Base-by-base conservation (phyloP, 2,329 filamentous ascomycete genomes). In the Verticillium tricorpus region DNA sequence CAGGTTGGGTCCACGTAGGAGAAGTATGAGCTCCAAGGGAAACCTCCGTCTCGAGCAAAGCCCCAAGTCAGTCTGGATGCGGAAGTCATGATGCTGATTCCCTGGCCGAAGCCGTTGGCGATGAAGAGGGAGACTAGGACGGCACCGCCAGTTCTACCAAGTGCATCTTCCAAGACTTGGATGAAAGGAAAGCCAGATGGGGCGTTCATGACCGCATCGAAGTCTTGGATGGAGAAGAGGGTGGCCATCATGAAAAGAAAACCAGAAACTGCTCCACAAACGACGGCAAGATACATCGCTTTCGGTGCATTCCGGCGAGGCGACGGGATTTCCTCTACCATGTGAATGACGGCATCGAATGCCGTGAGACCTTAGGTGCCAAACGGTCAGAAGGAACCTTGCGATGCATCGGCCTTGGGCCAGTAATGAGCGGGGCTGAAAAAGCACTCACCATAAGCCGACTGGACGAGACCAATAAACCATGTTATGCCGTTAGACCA, bases 381-480 rank as follows among this genome's bases (percentile, higher is more conserved):
- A 64, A 82, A 82, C 9, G 84, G 72, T 55, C 80, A 83, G 45
- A 80, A 67, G 86, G 85, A 5, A 86, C 0, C 28, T 25, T n/a
- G 22, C 5, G n/a, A 12, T 22, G 8, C 19, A 4, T 9, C 12
- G 45, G 12, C 19, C 45, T 19, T 5, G 6, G n/a, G 45, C 1
- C 9, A 5, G 1, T 5, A 8, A 2, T 5, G 19, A 52, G n/a
- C 6, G 9, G 19, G 45, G 11, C 3, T 15, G 71, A 73, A 22
- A 4, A 2, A 7, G 39, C 1, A 0, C 7, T 39, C 28, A 62
- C 32, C 62, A 35, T n/a, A 28, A 28, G 4, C 55, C 37, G 7
- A 9, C 8, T 17, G 19, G 2, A 14, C 2, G 25, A 32, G n/a
- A 25, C 28, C 22, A 19, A 52, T 71, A 75, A 0, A 73, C 71